Base-by-base conservation (phyloP, 2,329 filamentous ascomycete genomes). In the Aspergillus ochraceus region DNA sequence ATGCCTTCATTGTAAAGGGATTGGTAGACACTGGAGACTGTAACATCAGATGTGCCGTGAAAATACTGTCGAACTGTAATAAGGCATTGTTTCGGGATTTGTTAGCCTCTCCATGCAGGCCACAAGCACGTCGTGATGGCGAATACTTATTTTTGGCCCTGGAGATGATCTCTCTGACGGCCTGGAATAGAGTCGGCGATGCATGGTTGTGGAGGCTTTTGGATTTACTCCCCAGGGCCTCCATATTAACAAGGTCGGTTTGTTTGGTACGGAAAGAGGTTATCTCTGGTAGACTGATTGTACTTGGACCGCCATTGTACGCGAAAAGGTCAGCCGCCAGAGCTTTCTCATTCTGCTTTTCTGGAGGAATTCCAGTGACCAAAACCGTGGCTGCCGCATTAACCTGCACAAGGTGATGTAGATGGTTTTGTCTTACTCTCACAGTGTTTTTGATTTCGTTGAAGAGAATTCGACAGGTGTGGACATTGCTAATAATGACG, bases 371-470 rank as follows among this genome's bases (percentile, higher is more conserved):
- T 49, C 71, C 68, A 30, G 70, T 71, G 50, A 75, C 67, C 30
- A 75, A 67, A 53, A 75, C 65, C 9, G 70, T 73, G 46, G 67
- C 70, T 51, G 65, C 67, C 42, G 67, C 70, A 56, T 66, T 70
- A 63, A 59, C 51, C 67, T 70, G 49, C 61, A 64, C 17, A 14
- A 24, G 29, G 10, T 22, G 39, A 26, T 54, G 26, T 29, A 74
- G 52, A 62, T 69, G 74, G 46, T 70, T 62, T 61, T 70, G 66
- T 56, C 71, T 64, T 52, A 70, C 69, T 24, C 32, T 49, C 51
- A 73, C 67, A 55, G 70, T 72, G 54, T 70, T 64, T 52, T 58
- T 59, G 57, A 74, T 65, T 61, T 75, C 72, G 54, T 66, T 55
- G 54, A 70, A 64, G 58, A 74, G 67, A 39, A 70, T 61, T 57